These are phyloP conservation scores for Raphanus raphanistrum DNA, from an alignment of 345 rosid species.

Conservation along the genomic window DNA sequence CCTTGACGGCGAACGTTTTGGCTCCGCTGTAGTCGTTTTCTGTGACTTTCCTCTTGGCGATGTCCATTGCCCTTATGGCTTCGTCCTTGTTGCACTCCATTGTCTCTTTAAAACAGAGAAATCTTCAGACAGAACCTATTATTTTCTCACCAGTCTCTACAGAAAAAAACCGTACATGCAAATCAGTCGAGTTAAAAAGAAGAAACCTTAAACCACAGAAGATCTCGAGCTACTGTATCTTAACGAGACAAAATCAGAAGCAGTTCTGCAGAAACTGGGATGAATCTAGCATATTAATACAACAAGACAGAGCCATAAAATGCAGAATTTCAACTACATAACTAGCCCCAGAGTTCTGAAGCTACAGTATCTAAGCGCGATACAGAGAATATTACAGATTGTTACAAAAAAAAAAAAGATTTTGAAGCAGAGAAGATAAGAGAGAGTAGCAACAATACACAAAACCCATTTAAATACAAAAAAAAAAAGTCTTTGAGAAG, in stretches of 20 bases:
- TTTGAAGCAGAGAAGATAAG: neutral
- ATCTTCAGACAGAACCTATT: neutral
- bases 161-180: slow-evolving; percentile 43
- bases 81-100: slow-evolving; percentile 57
- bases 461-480: slow-evolving; percentile 8
- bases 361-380: neutral
- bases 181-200: neutral
- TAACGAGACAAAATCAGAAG: neutral
- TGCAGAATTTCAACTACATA: too few relatives aligned
- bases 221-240: too few relatives aligned
- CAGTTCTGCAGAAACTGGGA: neutral
- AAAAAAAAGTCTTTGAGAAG: neutral
- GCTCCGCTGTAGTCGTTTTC: slow-evolving; percentile 64
- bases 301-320: too few relatives aligned
- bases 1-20: slow-evolving; percentile 61
- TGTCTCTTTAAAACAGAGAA: neutral
- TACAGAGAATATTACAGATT: neutral
- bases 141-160: neutral
- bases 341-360: too few relatives aligned
- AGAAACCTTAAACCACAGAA: neutral
- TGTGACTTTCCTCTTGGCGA: slow-evolving; percentile 40
- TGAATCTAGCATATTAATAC: too few relatives aligned
- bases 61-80: slow-evolving; percentile 65
- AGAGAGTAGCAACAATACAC: neutral
- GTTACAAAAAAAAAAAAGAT: neutral